These are phyloP conservation scores for Pseudogymnoascus sp. DNA, from an alignment of 2,329 filamentous ascomycete genomes.

Conservation along the genomic window DNA sequence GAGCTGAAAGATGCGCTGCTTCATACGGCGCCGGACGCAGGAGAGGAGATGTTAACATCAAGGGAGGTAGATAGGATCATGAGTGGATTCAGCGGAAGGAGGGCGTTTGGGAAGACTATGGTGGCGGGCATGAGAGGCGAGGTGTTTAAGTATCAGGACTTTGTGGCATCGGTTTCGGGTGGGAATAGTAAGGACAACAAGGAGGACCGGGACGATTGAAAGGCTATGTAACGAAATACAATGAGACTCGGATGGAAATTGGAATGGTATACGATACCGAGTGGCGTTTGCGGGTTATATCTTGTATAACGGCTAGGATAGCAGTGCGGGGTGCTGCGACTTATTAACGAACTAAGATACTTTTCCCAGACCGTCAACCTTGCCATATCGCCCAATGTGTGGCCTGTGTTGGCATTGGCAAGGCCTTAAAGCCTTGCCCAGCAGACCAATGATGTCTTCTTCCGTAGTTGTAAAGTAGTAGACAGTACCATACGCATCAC, in stretches of 20 bases:
- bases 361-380: background rate
- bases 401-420: background rate
- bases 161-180: constrained; percentile 45
- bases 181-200: constrained; percentile 21
- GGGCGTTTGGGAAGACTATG: constrained; percentile 63
- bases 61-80: constrained; percentile 81
- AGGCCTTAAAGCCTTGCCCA: too few relatives aligned
- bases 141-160: constrained; percentile 90
- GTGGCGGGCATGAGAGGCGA: constrained; percentile 58
- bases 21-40: constrained; percentile 69
- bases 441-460: too few relatives aligned
- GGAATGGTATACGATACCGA: constrained; percentile 1
- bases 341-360: constrained; percentile 2
- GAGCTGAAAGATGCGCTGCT: constrained; percentile 78
- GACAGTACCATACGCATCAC: too few relatives aligned
- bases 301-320: background rate
- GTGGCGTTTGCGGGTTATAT: constrained; percentile 4
- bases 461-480: background rate
- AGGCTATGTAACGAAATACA: background rate
- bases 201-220: constrained; percentile 12
- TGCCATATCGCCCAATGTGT: background rate
- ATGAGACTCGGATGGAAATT: background rate
- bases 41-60: constrained; percentile 55
- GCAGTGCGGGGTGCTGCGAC: background rate
- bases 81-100: constrained; percentile 71